Base-by-base conservation (phyloP, 164 flowering plant species). In the Liriodendron chinense region DNA sequence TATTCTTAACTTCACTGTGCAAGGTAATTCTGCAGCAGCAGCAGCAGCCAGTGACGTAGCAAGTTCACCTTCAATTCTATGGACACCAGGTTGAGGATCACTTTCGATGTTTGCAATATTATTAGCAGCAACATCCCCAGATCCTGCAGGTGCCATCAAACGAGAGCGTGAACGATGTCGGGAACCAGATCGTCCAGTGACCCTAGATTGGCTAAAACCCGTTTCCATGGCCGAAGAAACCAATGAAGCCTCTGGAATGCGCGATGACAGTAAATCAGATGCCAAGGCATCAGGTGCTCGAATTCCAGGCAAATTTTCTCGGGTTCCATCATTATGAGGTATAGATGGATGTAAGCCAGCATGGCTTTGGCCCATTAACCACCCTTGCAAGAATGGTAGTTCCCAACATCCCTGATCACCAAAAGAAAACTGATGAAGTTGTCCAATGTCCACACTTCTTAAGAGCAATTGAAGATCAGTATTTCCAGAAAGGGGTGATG, bases 11-110 rank as follows among this genome's bases (percentile, higher is more conserved):
- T 89, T 94, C 79, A 96, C 99, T 34, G 98, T 94, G 83, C 98
- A 91, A 74, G 99, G 99, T 71, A 90, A 85, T 81, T 96, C 99
- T 68, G 98, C 91, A 80, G 98, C 91, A 5, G 96, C 94, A 3
- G 92, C 94, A 47, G 90, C 90, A 28, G 97, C 94, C 74, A 94
- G 77, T 63, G 97, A 91, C 6, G 94, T 81, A 26, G 96, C 92
- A 80, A 89, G 78, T 80, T 94, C 98, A 76, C 92, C 66, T 53
- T 88, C 97, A 68, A 88, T 80, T 82, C 91, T 86, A 72, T 81
- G 85, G 61, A 83, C 75, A 70, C 84, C 79, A 49, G 90, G 87
- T 53, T 85, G 96, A 68, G 84, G 73, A 72, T 86, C 87, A 77
- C 74, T 82, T 48, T 81, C 93, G 62, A 87, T 89, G 16, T 73